Evolutionary conservation across 2,329 filamentous ascomycete species (phyloP), one percentile per base, ranked within the genome.

Genomic region (Seiridium cupressi): DNA sequence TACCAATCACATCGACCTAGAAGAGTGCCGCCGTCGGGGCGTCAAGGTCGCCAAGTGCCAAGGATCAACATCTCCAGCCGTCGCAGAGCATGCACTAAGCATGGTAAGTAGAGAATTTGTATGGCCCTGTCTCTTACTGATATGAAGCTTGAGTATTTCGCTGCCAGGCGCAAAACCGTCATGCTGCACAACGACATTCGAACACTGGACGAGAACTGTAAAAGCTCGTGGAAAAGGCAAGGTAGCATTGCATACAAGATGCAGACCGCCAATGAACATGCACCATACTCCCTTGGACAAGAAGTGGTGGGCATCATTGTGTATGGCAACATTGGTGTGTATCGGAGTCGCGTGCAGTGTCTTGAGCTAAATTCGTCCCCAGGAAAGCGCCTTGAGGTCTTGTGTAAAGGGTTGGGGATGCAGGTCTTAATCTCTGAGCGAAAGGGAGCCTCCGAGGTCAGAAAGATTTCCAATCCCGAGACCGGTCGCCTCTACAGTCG

Each of bases 351-450:
- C 26, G 8, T 2, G 18, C 18, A 31, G 4, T n/a, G 44, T 6
- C n/a, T 6, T 18, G 18, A 3, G 44, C 32, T 18, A 47, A 3
- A 44, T 18, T 44, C 1, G 26, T 10, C 10, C 10, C 3, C 9
- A 66, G 65, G 68, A 3, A 64, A 62, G 55, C 63, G 64, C 8
- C 63, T 68, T 8, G 64, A 57, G 13, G 46, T 46, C 5, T 57
- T 69, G 2, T 70, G 67, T n/a, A 46, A 48, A 38, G 64, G 56
- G 11, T 42, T 70, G 2, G 66, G 67, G 4, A 70, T 70, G 68
- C 55, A 61, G 44, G 66, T 70, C 0, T n/a, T 66, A 3, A 64
- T 70, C 42, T 57, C 65, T 1, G 65, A 62, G 47, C 56, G 68
- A 11, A 67, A 66, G 42, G 49, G 35, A 6, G 49, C 10, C 4